Evolutionary conservation across 805 yeast species (phyloP), one percentile per base, ranked within the genome.

Genomic region (Grigorovia humatica): DNA sequence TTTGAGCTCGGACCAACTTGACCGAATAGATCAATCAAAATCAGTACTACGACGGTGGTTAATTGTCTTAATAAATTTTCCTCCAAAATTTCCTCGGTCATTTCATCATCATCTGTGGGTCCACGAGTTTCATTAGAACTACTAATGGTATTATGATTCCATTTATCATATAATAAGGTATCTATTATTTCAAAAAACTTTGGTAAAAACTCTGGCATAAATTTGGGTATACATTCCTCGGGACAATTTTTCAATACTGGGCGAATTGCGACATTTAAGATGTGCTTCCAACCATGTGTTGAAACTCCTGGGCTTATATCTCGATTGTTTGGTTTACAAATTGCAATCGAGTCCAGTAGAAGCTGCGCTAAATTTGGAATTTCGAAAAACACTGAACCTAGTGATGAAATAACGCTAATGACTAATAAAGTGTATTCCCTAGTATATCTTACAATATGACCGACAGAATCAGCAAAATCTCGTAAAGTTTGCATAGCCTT

Each of bases 11-110:
- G 70, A 49, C 86, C 78, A 50, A 79, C 76, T 66, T 90, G 96
- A 1, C 96, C 95, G 35, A 86, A 85, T 48, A 89, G 74, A 64
- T 91, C 98, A 68, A 90, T 87, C 56, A 93, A 69, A 62, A 90
- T 75, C 53, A 97, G 74, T 50, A 85, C 96, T 11, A 88, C 88
- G 3, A 95, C 90, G 1, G 95, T 95, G 0, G 98, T 90, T 43
- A 93, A 76, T 65, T 93, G 98, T 58, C 99, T 75, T 54, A 91
- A 72, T 74, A 91, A 77, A 67, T 91, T 96, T 65, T 93, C 99
- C 59, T 91, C 97, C 86, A 93, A 84, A 95, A 93, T 93, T 64
- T 93, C 99, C 58, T 90, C 96, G n/a, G 93, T 83, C 61, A 91
- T 74, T 23, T 88, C 87, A 49, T 82, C 90, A 59, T 89, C 96